A percentile compares a stretch with the other conserved stretches of the same genome.
phyloP scores from a whole-genome alignment of 495 filamentous ascomycete genomes.

The Massariosphaeria phaeospora region DNA sequence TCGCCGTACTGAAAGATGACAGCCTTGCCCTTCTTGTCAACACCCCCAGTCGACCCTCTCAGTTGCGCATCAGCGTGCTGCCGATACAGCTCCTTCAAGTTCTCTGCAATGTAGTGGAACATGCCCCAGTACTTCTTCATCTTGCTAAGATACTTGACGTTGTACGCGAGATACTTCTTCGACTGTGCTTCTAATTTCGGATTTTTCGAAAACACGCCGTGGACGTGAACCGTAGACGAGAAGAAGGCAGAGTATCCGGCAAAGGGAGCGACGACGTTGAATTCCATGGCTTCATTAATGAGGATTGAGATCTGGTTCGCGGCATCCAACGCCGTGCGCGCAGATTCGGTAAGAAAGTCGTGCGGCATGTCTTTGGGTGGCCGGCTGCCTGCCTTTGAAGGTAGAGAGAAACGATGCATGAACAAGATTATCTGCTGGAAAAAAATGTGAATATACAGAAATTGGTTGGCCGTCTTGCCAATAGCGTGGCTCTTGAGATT shows the following conservation, averaged over 20 bases:
- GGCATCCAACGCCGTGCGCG: slow-evolving; percentile 73
- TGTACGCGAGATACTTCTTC: slow-evolving; percentile 81
- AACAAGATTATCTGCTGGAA: slow-evolving; percentile 87
- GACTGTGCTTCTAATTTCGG: slow-evolving; percentile 65
- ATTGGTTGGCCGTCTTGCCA: slow-evolving; percentile 82
- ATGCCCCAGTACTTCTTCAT: slow-evolving; percentile 98
- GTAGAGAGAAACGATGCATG: slow-evolving; percentile 81
- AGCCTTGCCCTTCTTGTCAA: slow-evolving; percentile 33
- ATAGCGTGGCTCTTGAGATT: slow-evolving; percentile 81
- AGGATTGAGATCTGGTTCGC: slow-evolving; percentile 84
- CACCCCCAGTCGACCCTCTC: slow-evolving; percentile 10
- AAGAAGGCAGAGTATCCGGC: slow-evolving; percentile 91
- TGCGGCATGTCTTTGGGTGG: slow-evolving; percentile 72
- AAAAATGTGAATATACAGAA: slow-evolving; percentile 88
- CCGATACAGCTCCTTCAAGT: slow-evolving; percentile 83
- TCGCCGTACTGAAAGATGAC: slow-evolving; percentile 93
- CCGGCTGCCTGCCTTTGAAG: slow-evolving; percentile 59
- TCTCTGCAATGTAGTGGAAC: slow-evolving; percentile 94
- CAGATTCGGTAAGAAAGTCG: slow-evolving; percentile 70
- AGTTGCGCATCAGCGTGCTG: slow-evolving; percentile 74
- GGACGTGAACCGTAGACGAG: slow-evolving; percentile 87
- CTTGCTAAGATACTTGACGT: slow-evolving; percentile 82
- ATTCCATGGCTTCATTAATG: slow-evolving; percentile 70
- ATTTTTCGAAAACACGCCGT: slow-evolving; percentile 84
- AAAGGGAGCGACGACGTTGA: slow-evolving; percentile 84